These are phyloP conservation scores for Delitschia confertaspora DNA, from an alignment of 495 filamentous ascomycete species.

Conservation along the genomic window DNA sequence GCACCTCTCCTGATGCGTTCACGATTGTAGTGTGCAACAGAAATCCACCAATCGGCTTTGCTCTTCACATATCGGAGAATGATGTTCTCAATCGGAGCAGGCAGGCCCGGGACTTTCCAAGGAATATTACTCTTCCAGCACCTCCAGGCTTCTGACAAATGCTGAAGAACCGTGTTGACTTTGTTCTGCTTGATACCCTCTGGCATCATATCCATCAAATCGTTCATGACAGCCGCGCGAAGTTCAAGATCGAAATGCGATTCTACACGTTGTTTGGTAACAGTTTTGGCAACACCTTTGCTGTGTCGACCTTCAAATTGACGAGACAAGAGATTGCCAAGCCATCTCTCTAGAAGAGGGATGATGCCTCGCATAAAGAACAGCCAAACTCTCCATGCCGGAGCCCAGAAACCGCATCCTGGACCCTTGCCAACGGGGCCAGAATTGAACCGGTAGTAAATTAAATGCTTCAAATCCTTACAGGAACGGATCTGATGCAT, in stretches of 20 bases:
- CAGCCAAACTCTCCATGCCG: conserved; percentile 98
- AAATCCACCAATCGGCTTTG: conserved; percentile 99
- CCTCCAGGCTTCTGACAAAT: conserved; percentile 95
- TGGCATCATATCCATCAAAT: conserved; percentile 99
- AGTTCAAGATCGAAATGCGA: conserved; percentile 98
- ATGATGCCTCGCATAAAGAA: conserved; percentile 99
- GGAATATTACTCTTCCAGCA: conserved; percentile 99
- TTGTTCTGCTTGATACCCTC: conserved; percentile 99
- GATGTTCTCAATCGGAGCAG: conserved; percentile 96
- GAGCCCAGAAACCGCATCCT: conserved; percentile 98
- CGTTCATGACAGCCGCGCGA: conserved; percentile 95
- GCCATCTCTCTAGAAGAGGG: conserved; percentile 91
- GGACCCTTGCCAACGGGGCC: conserved; percentile 96
- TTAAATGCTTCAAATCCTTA: conserved; percentile 98
- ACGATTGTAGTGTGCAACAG: conserved; percentile 95
- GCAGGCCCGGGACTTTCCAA: conserved; percentile 96
- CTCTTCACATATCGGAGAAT: conserved; percentile 97
- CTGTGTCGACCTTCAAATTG: conserved; percentile 99
- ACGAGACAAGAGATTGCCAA: conserved; percentile 90
- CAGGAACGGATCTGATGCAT: conserved; percentile 99
- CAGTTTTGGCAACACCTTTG: conserved; percentile 98
- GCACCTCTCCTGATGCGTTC: conserved; percentile 93
- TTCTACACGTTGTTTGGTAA: conserved; percentile 98
- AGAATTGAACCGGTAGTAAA: conserved; percentile 99
- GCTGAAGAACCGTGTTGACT: conserved; percentile 95